Percentiles rank a stretch among this genome's conserved stretches.
These are phyloP conservation scores for Torulaspora maleeae DNA, from an alignment of 805 yeast species.

Conservation along the genomic window DNA sequence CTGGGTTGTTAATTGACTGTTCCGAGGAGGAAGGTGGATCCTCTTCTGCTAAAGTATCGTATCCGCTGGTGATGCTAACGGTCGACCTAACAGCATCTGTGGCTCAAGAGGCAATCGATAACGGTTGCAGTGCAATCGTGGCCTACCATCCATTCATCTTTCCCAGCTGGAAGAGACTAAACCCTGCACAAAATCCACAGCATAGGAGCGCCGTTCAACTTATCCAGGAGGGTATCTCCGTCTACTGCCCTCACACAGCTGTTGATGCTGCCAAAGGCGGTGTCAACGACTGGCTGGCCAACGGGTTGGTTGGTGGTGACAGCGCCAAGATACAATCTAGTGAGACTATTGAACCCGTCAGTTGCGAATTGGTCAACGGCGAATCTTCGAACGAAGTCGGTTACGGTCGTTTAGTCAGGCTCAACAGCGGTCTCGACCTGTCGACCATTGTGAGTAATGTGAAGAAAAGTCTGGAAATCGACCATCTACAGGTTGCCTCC, in stretches of 20 bases:
- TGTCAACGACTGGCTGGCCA: constrained; percentile 87
- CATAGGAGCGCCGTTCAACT: constrained; percentile 70
- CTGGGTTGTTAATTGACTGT: constrained; percentile 82
- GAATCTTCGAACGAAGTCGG: constrained; percentile 52
- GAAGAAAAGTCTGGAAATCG: constrained; percentile 50
- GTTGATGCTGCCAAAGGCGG: constrained; percentile 92
- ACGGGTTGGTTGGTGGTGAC: constrained; percentile 44
- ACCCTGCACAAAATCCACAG: constrained; percentile 63
- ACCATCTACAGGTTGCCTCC: constrained; percentile 59
- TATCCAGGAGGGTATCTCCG: constrained; percentile 74
- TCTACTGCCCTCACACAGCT: constrained; percentile 94
- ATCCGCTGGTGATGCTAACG: constrained; percentile 52
- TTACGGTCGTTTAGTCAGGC: constrained; percentile 67
- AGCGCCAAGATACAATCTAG: constrained; percentile 12
- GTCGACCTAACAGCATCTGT: constrained; percentile 82
- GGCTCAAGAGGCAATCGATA: constrained; percentile 72
- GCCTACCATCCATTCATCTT: constrained; percentile 96
- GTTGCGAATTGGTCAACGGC: constrained; percentile 27
- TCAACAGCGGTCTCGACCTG: constrained; percentile 44
- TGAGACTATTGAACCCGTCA: constrained; percentile 25
- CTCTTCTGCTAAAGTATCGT: constrained; percentile 17
- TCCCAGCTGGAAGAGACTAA: constrained; percentile 73
- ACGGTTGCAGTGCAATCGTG: constrained; percentile 53
- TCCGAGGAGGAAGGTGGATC: constrained; percentile 31
- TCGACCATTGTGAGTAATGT: constrained; percentile 44